Base-by-base conservation (phyloP, 495 filamentous ascomycete genomes). In the Neurospora africana region DNA sequence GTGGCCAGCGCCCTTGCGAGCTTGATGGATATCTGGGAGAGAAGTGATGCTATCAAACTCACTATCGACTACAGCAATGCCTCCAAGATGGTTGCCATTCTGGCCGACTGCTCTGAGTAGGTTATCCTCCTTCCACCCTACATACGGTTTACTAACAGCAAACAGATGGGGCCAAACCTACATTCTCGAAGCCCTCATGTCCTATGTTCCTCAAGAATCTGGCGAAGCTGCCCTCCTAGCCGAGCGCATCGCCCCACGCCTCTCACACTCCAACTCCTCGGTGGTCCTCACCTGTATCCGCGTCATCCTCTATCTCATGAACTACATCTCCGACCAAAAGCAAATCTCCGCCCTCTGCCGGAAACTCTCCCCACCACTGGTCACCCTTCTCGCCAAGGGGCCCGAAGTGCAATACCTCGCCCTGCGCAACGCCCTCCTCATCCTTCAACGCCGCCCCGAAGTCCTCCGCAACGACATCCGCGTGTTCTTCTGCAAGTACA, bases 401-500 rank as follows among this genome's bases (percentile, higher is more conserved):
- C 93, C 96, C 4, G 95, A 99, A 81, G 95, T 99, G 39, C 95
- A 99, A 82, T 99, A 98, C 81, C 96, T 99, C 65, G 95, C 95
- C 27, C 82, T 99, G 70, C 85, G 95, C 69, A 99, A 99, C 78
- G 98, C 98, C 77, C 95, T 98, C 74, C 89, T 99, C 65, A 84
- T 99, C 6, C 86, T 99, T 40, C 95, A 99, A 81, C 94, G 97
- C 75, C 93, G 97, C 75, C 94, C 95, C 3, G 94, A 97, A 78
- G 97, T 99, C 68, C 85, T 99, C 2, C 95, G 92, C 83, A 98
- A 98, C 80, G 95, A 99, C 81, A 90, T 99, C 69, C 90, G 95
- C 68, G 95, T 99, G 3, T 99, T 99, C 84, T 99, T 98, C 84
- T 99, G 95, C 90, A 99, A 99, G 84, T 99, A 99, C 84, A 98